A percentile compares a stretch with the other conserved stretches of the same genome.
phyloP scores from a whole-genome alignment of 495 filamentous ascomycete genomes.

The Hypoxylon trugodes region DNA sequence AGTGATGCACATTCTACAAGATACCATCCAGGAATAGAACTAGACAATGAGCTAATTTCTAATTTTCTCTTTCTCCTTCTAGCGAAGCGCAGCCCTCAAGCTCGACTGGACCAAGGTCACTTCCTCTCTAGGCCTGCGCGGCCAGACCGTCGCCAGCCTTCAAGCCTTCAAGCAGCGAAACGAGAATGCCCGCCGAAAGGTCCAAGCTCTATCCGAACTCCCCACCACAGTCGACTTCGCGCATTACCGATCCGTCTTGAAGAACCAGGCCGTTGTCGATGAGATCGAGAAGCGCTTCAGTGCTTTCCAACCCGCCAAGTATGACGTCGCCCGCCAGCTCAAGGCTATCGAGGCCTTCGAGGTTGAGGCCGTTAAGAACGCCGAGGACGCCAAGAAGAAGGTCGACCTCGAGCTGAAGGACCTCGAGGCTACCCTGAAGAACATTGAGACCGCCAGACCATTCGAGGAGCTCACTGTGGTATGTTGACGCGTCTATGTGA shows the following conservation, averaged over 20 bases:
- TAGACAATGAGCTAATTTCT: conserved; percentile 59
- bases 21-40: background rate
- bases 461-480: conserved; percentile 99
- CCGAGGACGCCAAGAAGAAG: conserved; percentile 91
- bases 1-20: conserved; percentile 3
- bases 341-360: conserved; percentile 99
- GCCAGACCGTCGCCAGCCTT: conserved; percentile 88
- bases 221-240: conserved; percentile 89
- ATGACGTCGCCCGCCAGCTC: conserved; percentile 89
- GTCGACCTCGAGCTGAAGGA: conserved; percentile 93
- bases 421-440: conserved; percentile 90
- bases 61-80: conserved; percentile 40
- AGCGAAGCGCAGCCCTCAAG: conserved; percentile 99
- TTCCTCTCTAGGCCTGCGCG: conserved; percentile 92
- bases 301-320: conserved; percentile 86
- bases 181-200: conserved; percentile 95
- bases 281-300: conserved; percentile 96
- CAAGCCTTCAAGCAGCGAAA: conserved; percentile 99
- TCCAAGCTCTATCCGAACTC: conserved; percentile 78
- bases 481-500: conserved; percentile 55
- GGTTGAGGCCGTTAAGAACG: conserved; percentile 94
- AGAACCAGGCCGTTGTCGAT: conserved; percentile 92
- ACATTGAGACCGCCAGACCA: conserved; percentile 94
- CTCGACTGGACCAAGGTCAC: conserved; percentile 97
- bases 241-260: conserved; percentile 88